Evolutionary conservation across 305 asterid species (phyloP), one percentile per base, ranked within the genome.

Genomic region (Fraxinus velutina): DNA sequence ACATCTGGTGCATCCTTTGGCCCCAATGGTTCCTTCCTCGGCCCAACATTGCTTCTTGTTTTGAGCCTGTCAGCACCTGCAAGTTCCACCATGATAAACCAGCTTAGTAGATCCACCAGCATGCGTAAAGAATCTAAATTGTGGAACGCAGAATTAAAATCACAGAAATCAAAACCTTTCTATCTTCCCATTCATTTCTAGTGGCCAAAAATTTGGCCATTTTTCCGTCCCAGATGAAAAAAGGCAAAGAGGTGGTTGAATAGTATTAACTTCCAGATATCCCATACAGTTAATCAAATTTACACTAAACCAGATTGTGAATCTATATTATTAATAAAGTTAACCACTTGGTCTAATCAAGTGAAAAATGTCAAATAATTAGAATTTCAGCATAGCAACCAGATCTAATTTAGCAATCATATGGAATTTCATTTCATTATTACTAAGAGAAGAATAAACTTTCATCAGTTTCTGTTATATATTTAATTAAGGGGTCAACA

Each of bases 21-120:
- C 66, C 84, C 90, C 10, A 88, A 81, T 79, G 86, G 50, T 66
- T 94, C 98, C 88, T 89, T 94, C 86, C 80, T 90, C 0, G 85
- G 86, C 68, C 93, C 91, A 3, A 79, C 82, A 74, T 82, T 87
- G 88, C 87, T 92, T 87, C 94, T 89, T 33, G 92, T 19, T 86
- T 90, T 93, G 5, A 87, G 84, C 88, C 97, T 89, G 81, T 93
- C 98, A 0, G 92, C 94, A 32, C 98, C 99, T 96, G 86, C 83
- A 82, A 86, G 22, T 79, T 47, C 75, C 78, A 80, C 24, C 75
- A 76, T 73, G 52, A 57, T 15, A 39, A 80, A 81, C 80, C 78
- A 86, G 0, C 71, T 37, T 47, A 36, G 17, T 44, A 64, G 73
- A 66, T 73, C 29, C 73, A 37, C 81, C 15, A 80, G 24, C 32